Evolutionary conservation across 176 grass and related monocot genomes (phyloP), one percentile per base, ranked within the genome.

Genomic region (Saccharum officinarum): DNA sequence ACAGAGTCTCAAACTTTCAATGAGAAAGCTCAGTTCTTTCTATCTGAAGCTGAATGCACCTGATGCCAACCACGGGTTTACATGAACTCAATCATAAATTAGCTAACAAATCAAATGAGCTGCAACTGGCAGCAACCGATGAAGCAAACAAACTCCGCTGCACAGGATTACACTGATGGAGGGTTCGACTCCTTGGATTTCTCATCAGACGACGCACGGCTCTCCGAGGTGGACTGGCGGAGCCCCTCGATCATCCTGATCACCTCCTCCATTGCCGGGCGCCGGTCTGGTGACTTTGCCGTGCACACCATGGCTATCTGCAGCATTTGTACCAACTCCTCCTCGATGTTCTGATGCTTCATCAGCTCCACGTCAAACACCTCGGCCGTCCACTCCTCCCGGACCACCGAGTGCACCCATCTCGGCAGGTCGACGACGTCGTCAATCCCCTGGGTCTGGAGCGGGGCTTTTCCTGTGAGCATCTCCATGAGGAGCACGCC

Each of bases 301-400:
- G 90, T 95, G 73, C 97, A 98, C 3, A 81, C 86, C 93, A 96
- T 92, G 47, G 91, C 97, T 60, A 98, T 84, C 83, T 98, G 97
- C 62, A 98, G 93, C 81, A 96, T 94, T 73, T 94, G 92, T 15
- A 98, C 97, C 50, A 98, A 74, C 79, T 98, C 97, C 79, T 98
- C 97, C 80, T 98, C 97, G 8, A 87, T 92, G 83, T 90, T 90
- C 26, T 87, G 85, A 12, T 82, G 61, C 44, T 83, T 90, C 47
- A 93, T 91, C 73, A 98, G 80, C 81, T 95, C 97, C 6, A 81
- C 25, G 46, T 98, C 97, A 14, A 98, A 98, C 63, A 98, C 97
- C 78, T 98, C 93, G 0, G 97, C 97, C 10, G 97, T 98, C 97
- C 97, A 98, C 66, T 98, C 97, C 88, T 98, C 97, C 74, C 91